Base-by-base conservation (phyloP, 192 early-diverging fungal species). In the Podila verticillata region DNA sequence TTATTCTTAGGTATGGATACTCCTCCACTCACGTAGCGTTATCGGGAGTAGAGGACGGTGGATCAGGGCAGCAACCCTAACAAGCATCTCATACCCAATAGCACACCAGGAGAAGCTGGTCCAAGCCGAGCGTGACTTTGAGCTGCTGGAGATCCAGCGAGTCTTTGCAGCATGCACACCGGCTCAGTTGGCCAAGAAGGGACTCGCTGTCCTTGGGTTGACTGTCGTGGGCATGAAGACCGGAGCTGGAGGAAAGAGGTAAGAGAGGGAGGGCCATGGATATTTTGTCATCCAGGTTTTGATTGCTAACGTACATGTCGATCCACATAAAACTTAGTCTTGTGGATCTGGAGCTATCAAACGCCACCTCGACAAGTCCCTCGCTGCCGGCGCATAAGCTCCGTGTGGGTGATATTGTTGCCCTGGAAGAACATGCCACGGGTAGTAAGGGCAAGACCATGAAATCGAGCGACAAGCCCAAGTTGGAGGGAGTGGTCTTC, bases 341-440 rank as follows among this genome's bases (percentile, higher is more conserved):
- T 61, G 74, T 93, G 26, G 91, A 91, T n/a, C 72, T 91, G 12
- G 92, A 93, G 44, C 84, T 92, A 0, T 83, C 86, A 0, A 82
- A 87, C 3, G 83, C 85, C 5, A 86, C 84, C n/a, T 85, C 84
- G 1, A 65, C 78, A 9, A 83, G 82, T 20, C 72, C 83, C 35
- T 56, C 73, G 0, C 69, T 94, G n/a, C 91, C 91, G 4, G 57
- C 89, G 0, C 89, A 91, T 61, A 81, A 84, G 48, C 70, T 93
- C 31, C 83, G 88, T 9, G 83, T 88, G 1, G 93, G 93, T 35
- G 93, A 95, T 67, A 92, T 93, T 63, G 92, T 95, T 7, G 86
- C 89, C 13, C 36, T 94, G 6, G 91, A 89, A 60, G 87, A 82
- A 72, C 85, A 83, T 83, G 78, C 71, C 35, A 56, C 74, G 30